These are phyloP conservation scores for Grigorovia humatica DNA, from an alignment of 805 yeast genomes.

Conservation along the genomic window DNA sequence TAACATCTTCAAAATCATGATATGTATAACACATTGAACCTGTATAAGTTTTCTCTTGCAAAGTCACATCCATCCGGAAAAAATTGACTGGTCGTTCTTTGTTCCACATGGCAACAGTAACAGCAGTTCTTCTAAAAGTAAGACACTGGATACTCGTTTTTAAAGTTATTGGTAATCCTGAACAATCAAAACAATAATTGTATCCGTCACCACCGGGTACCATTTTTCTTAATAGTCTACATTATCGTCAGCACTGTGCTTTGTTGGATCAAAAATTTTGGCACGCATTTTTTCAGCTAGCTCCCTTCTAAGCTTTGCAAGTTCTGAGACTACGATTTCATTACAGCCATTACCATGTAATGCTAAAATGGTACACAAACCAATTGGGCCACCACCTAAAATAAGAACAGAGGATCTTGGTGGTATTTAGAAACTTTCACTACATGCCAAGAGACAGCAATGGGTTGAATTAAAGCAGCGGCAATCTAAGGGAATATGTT, in stretches of 20 bases:
- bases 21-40: slow-evolving; percentile 57
- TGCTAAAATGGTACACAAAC: slow-evolving; percentile 47
- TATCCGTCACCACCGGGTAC: slow-evolving; percentile 39
- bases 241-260: slow-evolving; percentile 30
- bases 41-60: slow-evolving; percentile 43
- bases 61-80: slow-evolving; percentile 47
- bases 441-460: slow-evolving; percentile 52
- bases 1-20: slow-evolving; percentile 49
- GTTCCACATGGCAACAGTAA: slow-evolving; percentile 60
- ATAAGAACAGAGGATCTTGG: slow-evolving; percentile 40
- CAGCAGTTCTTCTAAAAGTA: slow-evolving; percentile 45
- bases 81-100: slow-evolving; percentile 35
- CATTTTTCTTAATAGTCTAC: slow-evolving; percentile 31
- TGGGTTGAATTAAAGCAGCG: slow-evolving; percentile 49
- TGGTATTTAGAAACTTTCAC: slow-evolving; percentile 37
- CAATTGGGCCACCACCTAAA: slow-evolving; percentile 56
- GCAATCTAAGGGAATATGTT: slow-evolving; percentile 38
- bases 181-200: slow-evolving; percentile 43
- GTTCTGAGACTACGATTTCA: slow-evolving; percentile 44
- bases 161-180: slow-evolving; percentile 42
- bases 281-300: slow-evolving; percentile 43
- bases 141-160: slow-evolving; percentile 42
- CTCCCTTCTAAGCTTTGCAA: slow-evolving; percentile 40
- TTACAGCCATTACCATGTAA: slow-evolving; percentile 41
- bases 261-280: slow-evolving; percentile 38